Percentiles rank a stretch among this genome's conserved stretches.
phyloP scores from a whole-genome alignment of 2,329 filamentous ascomycete genomes.

The Ciborinia camelliae region DNA sequence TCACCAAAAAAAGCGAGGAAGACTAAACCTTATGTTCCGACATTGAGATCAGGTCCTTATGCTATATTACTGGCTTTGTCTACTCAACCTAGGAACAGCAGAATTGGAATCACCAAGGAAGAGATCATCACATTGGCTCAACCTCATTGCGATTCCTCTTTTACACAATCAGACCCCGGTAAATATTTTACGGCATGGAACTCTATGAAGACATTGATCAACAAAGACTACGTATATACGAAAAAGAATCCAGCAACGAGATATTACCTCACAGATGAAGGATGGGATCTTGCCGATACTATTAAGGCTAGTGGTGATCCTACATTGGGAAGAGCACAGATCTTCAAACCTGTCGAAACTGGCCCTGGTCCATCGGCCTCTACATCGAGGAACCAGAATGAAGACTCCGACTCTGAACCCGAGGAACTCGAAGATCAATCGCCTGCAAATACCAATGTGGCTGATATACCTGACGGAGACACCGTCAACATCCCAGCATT shows the following conservation, averaged over 20 bases:
- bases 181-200: slow-evolving; percentile 79
- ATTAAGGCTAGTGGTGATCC: slow-evolving; percentile 50
- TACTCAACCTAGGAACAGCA: slow-evolving; percentile 52
- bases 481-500: slow-evolving; percentile 40
- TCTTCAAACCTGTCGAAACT: slow-evolving; percentile 17
- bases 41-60: slow-evolving; percentile 70
- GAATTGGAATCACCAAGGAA: slow-evolving; percentile 60
- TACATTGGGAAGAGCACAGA: slow-evolving; percentile 22
- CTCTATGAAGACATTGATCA: slow-evolving; percentile 71
- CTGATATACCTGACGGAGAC: slow-evolving; percentile 31
- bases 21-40: slow-evolving; percentile 67
- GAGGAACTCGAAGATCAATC: neutral
- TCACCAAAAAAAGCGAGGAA: slow-evolving; percentile 55
- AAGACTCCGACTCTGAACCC: slow-evolving; percentile 20
- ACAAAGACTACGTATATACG: slow-evolving; percentile 72
- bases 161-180: slow-evolving; percentile 61
- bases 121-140: slow-evolving; percentile 68
- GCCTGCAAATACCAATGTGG: neutral
- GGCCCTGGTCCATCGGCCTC: neutral
- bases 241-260: slow-evolving; percentile 63
- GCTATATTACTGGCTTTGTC: slow-evolving; percentile 67
- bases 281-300: slow-evolving; percentile 68
- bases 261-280: slow-evolving; percentile 72
- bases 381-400: neutral
- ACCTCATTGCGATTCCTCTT: slow-evolving; percentile 69